Conservation (phyloP, 2,329 filamentous ascomycete genomes). For the Cadophora gregata region DNA sequence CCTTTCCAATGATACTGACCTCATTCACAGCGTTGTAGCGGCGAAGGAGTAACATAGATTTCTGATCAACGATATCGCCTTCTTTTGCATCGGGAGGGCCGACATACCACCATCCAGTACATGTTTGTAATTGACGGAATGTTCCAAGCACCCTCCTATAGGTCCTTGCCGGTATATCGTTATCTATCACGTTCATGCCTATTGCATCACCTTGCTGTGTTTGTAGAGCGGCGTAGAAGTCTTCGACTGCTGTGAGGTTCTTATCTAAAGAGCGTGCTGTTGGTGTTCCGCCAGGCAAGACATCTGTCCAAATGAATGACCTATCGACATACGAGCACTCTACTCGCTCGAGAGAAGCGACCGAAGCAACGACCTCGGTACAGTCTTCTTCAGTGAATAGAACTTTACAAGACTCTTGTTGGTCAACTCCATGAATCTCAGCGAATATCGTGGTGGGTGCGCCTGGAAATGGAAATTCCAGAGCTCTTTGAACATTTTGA, state of each 20-base stretch:
- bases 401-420: neutral
- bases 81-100: neutral
- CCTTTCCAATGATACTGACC: neutral
- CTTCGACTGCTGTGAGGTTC: neutral
- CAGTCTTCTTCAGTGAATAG: neutral
- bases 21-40: neutral
- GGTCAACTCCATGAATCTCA: neutral
- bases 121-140: neutral
- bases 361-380: neutral
- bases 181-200: neutral
- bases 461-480: no score
- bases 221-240: neutral
- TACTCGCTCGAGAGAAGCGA: neutral
- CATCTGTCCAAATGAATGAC: neutral
- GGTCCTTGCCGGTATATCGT: neutral
- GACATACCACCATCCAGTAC: neutral
- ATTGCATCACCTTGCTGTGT: neutral
- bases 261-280: neutral
- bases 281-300: neutral
- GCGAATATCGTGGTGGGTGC: no score
- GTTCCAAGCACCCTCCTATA: neutral
- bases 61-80: neutral
- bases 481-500: no score
- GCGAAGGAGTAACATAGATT: neutral
- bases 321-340: neutral